Base-by-base conservation (phyloP, 2,329 filamentous ascomycete species). In the Diplodia seriata region DNA sequence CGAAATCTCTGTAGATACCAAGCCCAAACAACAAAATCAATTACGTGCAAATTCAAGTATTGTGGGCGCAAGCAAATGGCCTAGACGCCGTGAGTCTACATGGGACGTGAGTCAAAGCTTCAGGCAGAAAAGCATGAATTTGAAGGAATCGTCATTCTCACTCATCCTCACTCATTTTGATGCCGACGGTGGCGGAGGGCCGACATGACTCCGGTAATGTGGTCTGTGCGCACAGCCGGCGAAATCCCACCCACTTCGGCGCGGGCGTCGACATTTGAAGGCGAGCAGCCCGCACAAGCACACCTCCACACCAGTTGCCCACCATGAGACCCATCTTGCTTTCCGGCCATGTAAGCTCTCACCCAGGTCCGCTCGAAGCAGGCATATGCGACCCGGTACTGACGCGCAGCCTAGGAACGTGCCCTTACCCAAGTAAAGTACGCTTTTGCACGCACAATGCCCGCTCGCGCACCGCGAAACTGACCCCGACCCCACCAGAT, bases 271-370 rank as follows among this genome's bases (percentile, higher is more conserved):
- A 66, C 53, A 59, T 66, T 68, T 68, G 36, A 64, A 33, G 66
- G 66, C 59, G 54, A 55, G 55, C 67, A 64, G 43, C 61, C 14
- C 29, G 26, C 26, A 26, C 26, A n/a, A 47, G 31, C 49, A 51
- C 64, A 54, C 31, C 51, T 69, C 68, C 68, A 56, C 64, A 53
- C 36, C 18, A 66, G 70, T 62, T 65, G 55, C 56, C 69, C 72
- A 75, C 71, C 54, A 99, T 99, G 95, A 93, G 95, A 85, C 95
- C 95, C 79, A 96, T 97, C 82, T 86, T 99, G 76, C 88, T 99
- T 77, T 90, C 93, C 81, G 95, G 95, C 82, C 95, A 99, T 89
- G 89, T 90, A 81, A 75, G 85, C 33, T 20, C 4, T 49, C 31
- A 6, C 43, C 20, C 33, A 12, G 15, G 15, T 3, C 49, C 31